Percentiles rank a stretch among this genome's conserved stretches.
These are phyloP conservation scores for Diaporthe ilicicola DNA, from an alignment of 2,329 filamentous ascomycete species.

Conservation along the genomic window DNA sequence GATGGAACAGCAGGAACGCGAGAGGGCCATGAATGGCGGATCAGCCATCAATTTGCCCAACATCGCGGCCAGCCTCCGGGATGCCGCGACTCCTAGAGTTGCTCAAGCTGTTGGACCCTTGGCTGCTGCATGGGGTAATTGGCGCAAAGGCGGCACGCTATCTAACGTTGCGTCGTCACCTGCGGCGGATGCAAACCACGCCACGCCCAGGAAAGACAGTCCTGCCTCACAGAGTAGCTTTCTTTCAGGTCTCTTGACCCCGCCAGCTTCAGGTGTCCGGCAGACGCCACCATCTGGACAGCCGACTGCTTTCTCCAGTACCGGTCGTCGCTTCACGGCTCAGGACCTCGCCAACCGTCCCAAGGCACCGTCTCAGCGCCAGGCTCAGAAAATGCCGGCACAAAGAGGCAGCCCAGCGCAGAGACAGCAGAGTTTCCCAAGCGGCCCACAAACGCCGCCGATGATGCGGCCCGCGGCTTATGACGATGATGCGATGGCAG, in stretches of 20 bases:
- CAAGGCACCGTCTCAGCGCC: constrained; percentile 44
- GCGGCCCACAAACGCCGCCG: constrained; percentile 64
- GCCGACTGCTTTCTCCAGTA: constrained; percentile 67
- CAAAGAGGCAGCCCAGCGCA: constrained; percentile 52
- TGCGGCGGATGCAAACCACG: constrained; percentile 45
- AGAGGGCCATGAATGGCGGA: constrained; percentile 79
- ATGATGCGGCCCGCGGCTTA: constrained; percentile 68
- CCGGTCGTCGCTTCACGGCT: constrained; percentile 65
- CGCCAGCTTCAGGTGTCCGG: constrained; percentile 79
- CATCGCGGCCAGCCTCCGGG: constrained; percentile 78
- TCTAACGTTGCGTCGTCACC: constrained; percentile 57
- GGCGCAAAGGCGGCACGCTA: constrained; percentile 75
- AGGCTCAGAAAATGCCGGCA: constrained; percentile 50
- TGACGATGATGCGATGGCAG: constrained; percentile 65
- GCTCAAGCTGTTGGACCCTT: constrained; percentile 80
- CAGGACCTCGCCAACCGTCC: constrained; percentile 55
- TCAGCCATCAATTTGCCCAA: constrained; percentile 76
- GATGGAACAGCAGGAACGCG: constrained; percentile 97
- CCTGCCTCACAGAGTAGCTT: constrained; percentile 65
- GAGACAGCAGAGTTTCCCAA: constrained; percentile 42
- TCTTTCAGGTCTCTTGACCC: constrained; percentile 84
- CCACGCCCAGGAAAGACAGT: constrained; percentile 69
- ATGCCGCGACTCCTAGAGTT: constrained; percentile 82
- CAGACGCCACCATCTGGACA: constrained; percentile 58
- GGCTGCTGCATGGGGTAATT: constrained; percentile 96